phyloP scores from a whole-genome alignment of 768 basidiomycete species.

The Amanita molliuscula region DNA sequence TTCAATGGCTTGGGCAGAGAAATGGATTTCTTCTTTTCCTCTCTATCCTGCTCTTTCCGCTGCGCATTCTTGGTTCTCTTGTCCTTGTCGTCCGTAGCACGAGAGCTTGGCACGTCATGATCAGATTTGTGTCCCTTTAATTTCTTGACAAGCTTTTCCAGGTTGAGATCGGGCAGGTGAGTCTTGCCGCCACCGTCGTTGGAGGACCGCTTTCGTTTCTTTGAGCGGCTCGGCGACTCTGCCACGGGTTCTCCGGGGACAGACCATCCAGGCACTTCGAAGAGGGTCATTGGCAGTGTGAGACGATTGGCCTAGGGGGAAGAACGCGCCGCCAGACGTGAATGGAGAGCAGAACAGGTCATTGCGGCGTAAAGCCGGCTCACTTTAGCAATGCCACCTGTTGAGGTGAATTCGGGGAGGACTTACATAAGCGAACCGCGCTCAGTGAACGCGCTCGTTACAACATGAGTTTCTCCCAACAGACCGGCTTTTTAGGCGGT shows the following conservation, averaged over 20 bases:
- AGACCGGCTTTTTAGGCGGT: conserved; percentile 14
- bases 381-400: conserved; percentile 10
- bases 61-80: conserved; percentile 13
- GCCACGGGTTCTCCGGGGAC: conserved; percentile 33
- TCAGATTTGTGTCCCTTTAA: conserved; percentile 20
- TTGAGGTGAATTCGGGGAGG: neutral
- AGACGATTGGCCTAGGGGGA: conserved; percentile 20
- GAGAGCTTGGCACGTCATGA: conserved; percentile 10
- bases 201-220: conserved; percentile 43
- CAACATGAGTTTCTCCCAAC: conserved; percentile 1
- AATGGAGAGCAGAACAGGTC: too few species aligned
- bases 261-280: conserved; percentile 65
- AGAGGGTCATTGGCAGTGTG: conserved; percentile 28
- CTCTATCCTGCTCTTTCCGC: conserved; percentile 9
- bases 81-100: conserved; percentile 10
- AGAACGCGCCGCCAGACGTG: neutral
- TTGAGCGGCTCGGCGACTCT: conserved; percentile 24
- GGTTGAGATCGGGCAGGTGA: conserved; percentile 33
- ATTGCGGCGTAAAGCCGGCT: too few species aligned
- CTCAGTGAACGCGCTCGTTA: neutral
- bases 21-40: conserved; percentile 14
- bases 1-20: conserved; percentile 15
- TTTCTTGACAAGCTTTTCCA: conserved; percentile 52
- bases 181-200: conserved; percentile 26
- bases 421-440: neutral